Percentiles rank a stretch among this genome's conserved stretches.
Evolutionary conservation across 2,329 filamentous ascomycete species (phyloP).

Genomic region (Cadophora malorum): DNA sequence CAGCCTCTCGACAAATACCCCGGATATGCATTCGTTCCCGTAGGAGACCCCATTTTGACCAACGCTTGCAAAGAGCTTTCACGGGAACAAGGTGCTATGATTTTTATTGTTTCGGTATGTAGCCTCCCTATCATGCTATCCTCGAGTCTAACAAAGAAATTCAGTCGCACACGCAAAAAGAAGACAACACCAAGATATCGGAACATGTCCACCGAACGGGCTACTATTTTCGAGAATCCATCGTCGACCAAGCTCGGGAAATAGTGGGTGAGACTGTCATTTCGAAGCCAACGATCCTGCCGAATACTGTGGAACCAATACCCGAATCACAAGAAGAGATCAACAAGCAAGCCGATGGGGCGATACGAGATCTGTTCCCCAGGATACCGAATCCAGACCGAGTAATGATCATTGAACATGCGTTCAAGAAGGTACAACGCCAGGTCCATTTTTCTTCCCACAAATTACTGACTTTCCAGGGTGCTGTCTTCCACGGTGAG

Average conservation of each 20-base stretch:
- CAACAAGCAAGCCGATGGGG: conserved; percentile 66
- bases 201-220: conserved; percentile 64
- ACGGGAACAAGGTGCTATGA: conserved; percentile 65
- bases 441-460: conserved; percentile 26
- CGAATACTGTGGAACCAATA: conserved; percentile 61
- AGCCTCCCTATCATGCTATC: neutral
- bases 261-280: conserved; percentile 43
- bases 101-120: conserved; percentile 70
- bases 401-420: conserved; percentile 65
- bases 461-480: conserved; percentile 47
- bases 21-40: conserved; percentile 67
- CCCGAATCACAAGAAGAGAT: conserved; percentile 65
- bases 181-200: conserved; percentile 42
- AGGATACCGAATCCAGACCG: conserved; percentile 70
- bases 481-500: conserved; percentile 57
- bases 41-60: conserved; percentile 66
- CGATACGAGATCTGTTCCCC: conserved; percentile 68
- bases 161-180: conserved; percentile 32
- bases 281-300: conserved; percentile 38
- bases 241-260: conserved; percentile 61
- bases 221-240: conserved; percentile 64
- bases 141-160: conserved; percentile 3
- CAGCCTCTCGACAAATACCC: conserved; percentile 56
- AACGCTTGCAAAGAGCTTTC: conserved; percentile 69
- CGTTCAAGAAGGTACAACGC: conserved; percentile 64